A percentile compares a stretch with the other conserved stretches of the same genome.
These are phyloP conservation scores for Naganishia friedmannii DNA, from an alignment of 768 basidiomycete species.

Conservation along the genomic window DNA sequence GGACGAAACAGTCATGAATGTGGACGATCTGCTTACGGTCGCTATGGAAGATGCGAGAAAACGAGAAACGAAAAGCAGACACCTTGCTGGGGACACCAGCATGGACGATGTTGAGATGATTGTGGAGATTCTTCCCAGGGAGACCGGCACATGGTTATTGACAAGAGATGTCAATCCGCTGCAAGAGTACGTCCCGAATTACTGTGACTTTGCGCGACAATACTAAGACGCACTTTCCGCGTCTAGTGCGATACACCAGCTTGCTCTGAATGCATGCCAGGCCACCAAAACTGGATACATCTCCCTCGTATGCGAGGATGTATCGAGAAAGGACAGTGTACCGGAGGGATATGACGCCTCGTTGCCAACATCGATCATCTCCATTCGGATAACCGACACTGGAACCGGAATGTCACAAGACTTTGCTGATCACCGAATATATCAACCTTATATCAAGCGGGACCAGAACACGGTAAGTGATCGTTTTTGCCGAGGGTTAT, in stretches of 20 bases:
- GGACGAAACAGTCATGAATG: constrained; percentile 13
- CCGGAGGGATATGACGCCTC: constrained; percentile 45
- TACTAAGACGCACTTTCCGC: not conserved
- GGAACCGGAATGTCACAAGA: constrained; percentile 48
- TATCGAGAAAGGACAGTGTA: constrained; percentile 39
- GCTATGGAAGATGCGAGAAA: constrained; percentile 37
- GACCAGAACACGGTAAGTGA: constrained; percentile 34
- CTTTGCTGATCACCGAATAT: constrained; percentile 41
- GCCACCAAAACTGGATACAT: constrained; percentile 45
- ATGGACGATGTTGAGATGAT: constrained; percentile 46
- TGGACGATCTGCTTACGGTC: constrained; percentile 40
- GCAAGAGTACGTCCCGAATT: constrained; percentile 31
- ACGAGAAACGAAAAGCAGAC: constrained; percentile 38
- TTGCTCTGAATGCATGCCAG: constrained; percentile 46
- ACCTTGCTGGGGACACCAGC: constrained; percentile 33
- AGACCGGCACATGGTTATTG: constrained; percentile 43
- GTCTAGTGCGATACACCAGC: constrained; percentile 41
- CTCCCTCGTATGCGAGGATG: constrained; percentile 45
- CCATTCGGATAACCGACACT: constrained; percentile 46
- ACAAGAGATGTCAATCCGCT: constrained; percentile 39
- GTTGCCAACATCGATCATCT: constrained; percentile 39
- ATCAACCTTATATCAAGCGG: constrained; percentile 42
- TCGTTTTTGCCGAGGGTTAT: constrained; percentile 8
- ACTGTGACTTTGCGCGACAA: not conserved
- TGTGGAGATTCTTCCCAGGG: constrained; percentile 45